Base-by-base conservation (phyloP, 805 yeast genomes). In the Saturnispora silvae region DNA sequence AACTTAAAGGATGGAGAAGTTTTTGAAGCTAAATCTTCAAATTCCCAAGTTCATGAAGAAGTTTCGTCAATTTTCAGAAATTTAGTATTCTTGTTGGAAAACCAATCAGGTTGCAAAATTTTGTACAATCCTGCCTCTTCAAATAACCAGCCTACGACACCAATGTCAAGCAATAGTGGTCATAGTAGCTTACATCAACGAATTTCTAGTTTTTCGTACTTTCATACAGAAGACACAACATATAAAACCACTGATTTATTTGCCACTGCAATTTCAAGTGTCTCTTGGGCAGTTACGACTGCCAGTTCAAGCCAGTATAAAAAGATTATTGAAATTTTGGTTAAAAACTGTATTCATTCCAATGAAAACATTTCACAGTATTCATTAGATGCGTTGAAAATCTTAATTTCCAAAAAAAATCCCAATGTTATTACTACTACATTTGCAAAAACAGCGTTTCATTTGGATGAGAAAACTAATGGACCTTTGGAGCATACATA, bases 401-500 rank as follows among this genome's bases (percentile, higher is more conserved):
- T 68, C 18, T 54, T 89, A 18, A 85, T 94, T 1, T 63, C 77
- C 1, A 73, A 72, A 34, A 75, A 69, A 42, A 80, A 81, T 44
- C 81, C 95, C 0, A 73, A 78, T 33, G 68, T 73, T 2, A 62
- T 87, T 28, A 70, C 86, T 29, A 78, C 83, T 1, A 70, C 75
- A 18, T 85, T 78, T 62, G 83, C 94, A 1, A 77, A 81, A 46
- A 73, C 74, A 41, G 83, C 95, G 1, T 84, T 87, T 56, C 77
- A 51, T 46, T 73, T 82, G 42, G 83, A 77, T 44, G 95, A 85
- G 41, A 75, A 75, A 44, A 77, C 83, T 7, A 66, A 65, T 6
- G 65, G 66, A 16, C 49, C 52, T n/a, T 70, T 74, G 48, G 72
- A 77, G 36, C 62, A 73, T 19, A 72, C 75, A 2, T 75, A 73